These are phyloP conservation scores for Candolleomyces eurysporus DNA, from an alignment of 768 basidiomycete species.

Conservation along the genomic window DNA sequence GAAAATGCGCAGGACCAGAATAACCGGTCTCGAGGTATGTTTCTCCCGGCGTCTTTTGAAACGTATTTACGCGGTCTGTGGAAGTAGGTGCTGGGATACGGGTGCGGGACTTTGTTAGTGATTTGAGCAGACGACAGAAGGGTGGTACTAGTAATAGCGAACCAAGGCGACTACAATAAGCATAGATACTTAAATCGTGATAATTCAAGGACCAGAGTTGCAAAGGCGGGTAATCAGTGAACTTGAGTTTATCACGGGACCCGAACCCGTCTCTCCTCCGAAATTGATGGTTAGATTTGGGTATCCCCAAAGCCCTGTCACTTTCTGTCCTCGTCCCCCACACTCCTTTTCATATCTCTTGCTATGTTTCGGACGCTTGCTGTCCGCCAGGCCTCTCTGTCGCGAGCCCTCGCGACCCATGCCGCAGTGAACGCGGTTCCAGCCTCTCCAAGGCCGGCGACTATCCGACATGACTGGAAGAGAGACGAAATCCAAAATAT, in stretches of 20 bases:
- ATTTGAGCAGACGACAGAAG: neutral
- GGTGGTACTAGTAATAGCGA: neutral
- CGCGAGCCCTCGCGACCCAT: slow-evolving; percentile 64
- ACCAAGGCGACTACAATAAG: neutral
- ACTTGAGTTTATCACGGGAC: no score
- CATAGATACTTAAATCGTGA: neutral
- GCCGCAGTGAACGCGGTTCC: slow-evolving; percentile 30
- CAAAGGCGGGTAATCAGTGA: no score
- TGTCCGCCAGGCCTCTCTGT: slow-evolving; percentile 27
- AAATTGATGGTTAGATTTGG: neutral
- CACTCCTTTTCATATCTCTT: slow-evolving; percentile 31
- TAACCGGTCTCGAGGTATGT: neutral
- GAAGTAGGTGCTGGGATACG: neutral
- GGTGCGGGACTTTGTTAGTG: neutral
- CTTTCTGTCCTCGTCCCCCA: slow-evolving; percentile 15
- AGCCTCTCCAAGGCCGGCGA: slow-evolving; percentile 13
- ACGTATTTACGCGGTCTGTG: no score
- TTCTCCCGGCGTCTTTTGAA: no score
- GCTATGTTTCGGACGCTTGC: slow-evolving; percentile 17
- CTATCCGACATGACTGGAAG: slow-evolving; percentile 65
- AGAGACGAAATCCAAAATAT: slow-evolving; percentile 80
- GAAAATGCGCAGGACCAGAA: neutral
- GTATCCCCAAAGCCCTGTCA: neutral
- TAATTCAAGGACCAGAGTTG: neutral
- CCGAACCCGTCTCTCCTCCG: no score